phyloP scores from a whole-genome alignment of 768 basidiomycete genomes.

The Tulasnella sp. region DNA sequence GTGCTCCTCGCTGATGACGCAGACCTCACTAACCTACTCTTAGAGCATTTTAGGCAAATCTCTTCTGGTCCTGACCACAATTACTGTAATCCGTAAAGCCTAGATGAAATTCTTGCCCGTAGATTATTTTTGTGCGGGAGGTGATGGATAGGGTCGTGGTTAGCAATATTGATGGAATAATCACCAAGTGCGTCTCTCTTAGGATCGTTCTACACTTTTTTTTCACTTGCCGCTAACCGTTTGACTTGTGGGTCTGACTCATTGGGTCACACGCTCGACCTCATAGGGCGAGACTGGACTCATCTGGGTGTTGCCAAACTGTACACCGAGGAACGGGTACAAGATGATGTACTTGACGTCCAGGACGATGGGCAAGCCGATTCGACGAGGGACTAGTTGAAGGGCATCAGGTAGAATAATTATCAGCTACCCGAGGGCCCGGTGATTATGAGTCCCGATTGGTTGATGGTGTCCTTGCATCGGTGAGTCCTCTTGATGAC shows the following conservation, averaged over 20 bases:
- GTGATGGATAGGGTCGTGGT: conserved; percentile 83
- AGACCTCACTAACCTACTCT: too few relatives aligned
- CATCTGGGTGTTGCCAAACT: conserved; percentile 95
- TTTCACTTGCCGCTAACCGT: too few relatives aligned
- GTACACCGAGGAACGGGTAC: conserved; percentile 97
- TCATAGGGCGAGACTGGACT: conserved; percentile 99
- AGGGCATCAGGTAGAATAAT: conserved; percentile 89
- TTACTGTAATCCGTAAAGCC: too few relatives aligned
- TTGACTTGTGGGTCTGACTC: conserved; percentile 94
- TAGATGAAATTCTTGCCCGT: too few relatives aligned
- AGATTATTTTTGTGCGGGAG: conserved; percentile 97
- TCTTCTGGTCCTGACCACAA: too few relatives aligned
- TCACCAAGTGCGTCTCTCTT: conserved; percentile 92
- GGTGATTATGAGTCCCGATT: too few relatives aligned
- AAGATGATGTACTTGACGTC: conserved; percentile 98
- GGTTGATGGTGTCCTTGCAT: too few relatives aligned
- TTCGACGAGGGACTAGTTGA: conserved; percentile 88
- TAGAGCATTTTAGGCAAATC: too few relatives aligned
- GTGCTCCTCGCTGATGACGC: too few relatives aligned
- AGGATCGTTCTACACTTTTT: neutral
- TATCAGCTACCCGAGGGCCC: conserved; percentile 95
- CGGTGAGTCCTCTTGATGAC: too few relatives aligned
- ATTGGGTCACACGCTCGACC: conserved; percentile 88
- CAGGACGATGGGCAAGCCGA: conserved; percentile 98
- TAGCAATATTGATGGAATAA: conserved; percentile 98